Base-by-base conservation (phyloP, 345 rosid species). In the Brassica juncea region DNA sequence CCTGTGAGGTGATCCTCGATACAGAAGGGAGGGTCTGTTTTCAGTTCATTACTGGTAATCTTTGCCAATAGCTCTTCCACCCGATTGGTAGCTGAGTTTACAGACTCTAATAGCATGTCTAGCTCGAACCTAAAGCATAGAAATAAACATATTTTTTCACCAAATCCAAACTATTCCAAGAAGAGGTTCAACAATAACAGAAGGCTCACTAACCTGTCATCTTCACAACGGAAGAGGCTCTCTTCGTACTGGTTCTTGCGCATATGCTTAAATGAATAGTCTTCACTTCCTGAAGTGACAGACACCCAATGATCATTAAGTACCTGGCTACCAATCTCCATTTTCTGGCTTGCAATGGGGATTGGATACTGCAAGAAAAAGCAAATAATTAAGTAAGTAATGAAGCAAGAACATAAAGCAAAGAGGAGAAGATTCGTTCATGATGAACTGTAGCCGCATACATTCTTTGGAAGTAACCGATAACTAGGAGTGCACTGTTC, bases 281-380 rank as follows among this genome's bases (percentile, higher is more conserved):
- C 99, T 84, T 93, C 99, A 87, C 99, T 95, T 78, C 99, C 99
- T 71, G 98, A 95, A 75, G 99, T 93, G 54, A 95, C 97, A 32
- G 99, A 93, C 63, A 93, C 98, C 99, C 98, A 95, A 85, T 90
- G 86, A 78, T 95, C 97, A 86, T 95, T 95, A 81, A 95, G 88
- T 60, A 95, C 97, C 82, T 85, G 87, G 82, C 82, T 85, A 74
- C 92, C 99, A 86, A 90, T 87, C 77, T 84, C 91, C 69, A 93
- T 89, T 82, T 91, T 91, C 70, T 91, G 90, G 84, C 98, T 93
- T 76, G 88, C 97, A 6, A 84, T 75, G 72, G 97, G 94, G 75
- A 90, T 88, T 39, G 86, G 91, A 76, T 95, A 91, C 99, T 95
- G 97, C 84, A 88, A 63, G 70, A 39, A 82, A 76, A 31, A 72